Percentiles rank a stretch among this genome's conserved stretches.
These are phyloP conservation scores for Citrullus mucosospermus DNA, from an alignment of 306 rosid genomes.

Conservation along the genomic window DNA sequence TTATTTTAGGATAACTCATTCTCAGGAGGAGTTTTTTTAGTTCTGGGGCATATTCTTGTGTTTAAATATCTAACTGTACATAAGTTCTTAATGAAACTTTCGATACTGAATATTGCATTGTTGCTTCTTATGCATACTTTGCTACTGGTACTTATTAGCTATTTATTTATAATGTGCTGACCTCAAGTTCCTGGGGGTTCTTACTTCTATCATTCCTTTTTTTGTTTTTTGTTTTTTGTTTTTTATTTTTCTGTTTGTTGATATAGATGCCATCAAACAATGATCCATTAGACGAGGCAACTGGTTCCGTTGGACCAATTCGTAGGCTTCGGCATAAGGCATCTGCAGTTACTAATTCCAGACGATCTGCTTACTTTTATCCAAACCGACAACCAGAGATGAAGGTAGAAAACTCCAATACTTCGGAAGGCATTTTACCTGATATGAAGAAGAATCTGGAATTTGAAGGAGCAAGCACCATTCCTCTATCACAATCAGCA, in stretches of 20 bases:
- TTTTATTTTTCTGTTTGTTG: not conserved
- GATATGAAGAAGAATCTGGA: conserved; percentile 23
- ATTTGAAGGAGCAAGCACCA: conserved; percentile 22
- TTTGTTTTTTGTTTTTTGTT: not conserved
- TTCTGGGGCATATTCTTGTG: not conserved
- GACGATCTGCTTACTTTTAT: conserved; percentile 25
- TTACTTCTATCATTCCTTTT: not conserved
- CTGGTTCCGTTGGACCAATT: conserved; percentile 73
- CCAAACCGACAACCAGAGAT: conserved; percentile 18
- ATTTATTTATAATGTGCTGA: not conserved
- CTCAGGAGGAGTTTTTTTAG: not conserved
- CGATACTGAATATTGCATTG: not conserved
- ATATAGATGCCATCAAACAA: conserved; percentile 33
- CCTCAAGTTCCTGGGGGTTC: not conserved
- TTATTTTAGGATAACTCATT: not conserved
- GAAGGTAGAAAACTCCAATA: conserved; percentile 18
- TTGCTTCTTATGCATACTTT: not conserved
- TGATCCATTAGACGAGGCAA: conserved; percentile 32
- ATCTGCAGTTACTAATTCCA: conserved; percentile 30
- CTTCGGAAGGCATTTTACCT: conserved; percentile 29
- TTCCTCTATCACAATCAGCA: conserved; percentile 13
- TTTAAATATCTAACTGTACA: not conserved
- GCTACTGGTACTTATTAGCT: not conserved
- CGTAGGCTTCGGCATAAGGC: conserved; percentile 37
- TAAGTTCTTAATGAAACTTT: not conserved